phyloP scores from a whole-genome alignment of 2,329 filamentous ascomycete species.

The Fulvia fulva region DNA sequence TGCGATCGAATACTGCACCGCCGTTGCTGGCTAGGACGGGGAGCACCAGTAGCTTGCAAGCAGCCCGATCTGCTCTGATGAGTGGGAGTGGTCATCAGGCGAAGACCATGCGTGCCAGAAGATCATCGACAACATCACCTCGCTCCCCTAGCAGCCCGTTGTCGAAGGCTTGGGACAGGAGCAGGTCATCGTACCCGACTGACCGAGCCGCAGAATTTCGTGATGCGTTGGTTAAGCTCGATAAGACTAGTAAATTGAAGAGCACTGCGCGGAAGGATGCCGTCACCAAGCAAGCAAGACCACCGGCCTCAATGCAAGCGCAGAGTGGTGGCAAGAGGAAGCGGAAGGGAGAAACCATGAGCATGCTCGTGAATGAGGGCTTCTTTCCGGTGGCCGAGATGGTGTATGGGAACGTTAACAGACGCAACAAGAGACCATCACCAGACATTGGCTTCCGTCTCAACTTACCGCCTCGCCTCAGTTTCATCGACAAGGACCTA shows the following conservation, averaged over 20 bases:
- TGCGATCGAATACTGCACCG: constrained; percentile 8
- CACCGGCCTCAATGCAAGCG: not conserved
- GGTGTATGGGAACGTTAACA: constrained; percentile 6
- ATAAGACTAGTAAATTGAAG: constrained; percentile 4
- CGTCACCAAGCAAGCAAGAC: constrained; percentile 8
- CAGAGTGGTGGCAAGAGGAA: constrained; percentile 11
- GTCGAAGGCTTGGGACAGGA: not conserved
- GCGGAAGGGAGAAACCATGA: constrained; percentile 29
- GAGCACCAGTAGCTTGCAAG: not conserved
- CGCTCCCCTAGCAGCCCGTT: constrained; percentile 7
- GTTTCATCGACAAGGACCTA: constrained; percentile 22
- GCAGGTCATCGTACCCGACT: not conserved
- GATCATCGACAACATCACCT: constrained; percentile 3
- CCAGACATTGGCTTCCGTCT: constrained; percentile 14
- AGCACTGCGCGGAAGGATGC: constrained; percentile 1
- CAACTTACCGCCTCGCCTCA: constrained; percentile 23
- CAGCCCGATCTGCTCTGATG: not conserved
- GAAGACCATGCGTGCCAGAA: constrained; percentile 4
- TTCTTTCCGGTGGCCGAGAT: constrained; percentile 25
- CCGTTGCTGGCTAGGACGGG: constrained; percentile 3
- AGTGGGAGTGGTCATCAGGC: not conserved
- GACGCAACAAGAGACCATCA: constrained; percentile 4
- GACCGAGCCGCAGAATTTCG: not conserved
- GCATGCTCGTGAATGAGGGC: constrained; percentile 30
- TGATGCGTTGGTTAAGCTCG: constrained; percentile 4